Conservation (phyloP, 148 eudicot species). For the Chenopodium album region DNA sequence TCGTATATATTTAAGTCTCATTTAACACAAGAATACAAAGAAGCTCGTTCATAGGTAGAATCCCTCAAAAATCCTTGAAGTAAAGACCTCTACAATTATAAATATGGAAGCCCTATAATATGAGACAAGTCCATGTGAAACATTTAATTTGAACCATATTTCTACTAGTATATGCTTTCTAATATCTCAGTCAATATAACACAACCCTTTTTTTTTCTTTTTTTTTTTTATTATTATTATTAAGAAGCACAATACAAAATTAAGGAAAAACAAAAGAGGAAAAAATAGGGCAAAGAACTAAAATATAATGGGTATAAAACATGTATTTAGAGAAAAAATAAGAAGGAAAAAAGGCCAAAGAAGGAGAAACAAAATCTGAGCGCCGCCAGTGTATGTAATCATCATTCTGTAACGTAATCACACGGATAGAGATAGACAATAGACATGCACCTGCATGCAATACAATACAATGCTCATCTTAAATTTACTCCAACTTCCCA, state of each 20-base stretch:
- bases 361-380: conserved; percentile 55
- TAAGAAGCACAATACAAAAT: too few species aligned
- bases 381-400: conserved; percentile 62
- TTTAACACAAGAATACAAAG: background rate
- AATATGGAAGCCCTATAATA: background rate
- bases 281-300: background rate
- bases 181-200: background rate
- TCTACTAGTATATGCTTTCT: background rate
- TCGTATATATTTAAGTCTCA: too few species aligned
- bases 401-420: conserved; percentile 32
- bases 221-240: too few species aligned
- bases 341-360: conserved; percentile 8
- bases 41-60: background rate
- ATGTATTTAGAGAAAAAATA: background rate
- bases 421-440: background rate
- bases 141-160: background rate
- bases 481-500: too few species aligned
- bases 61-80: background rate
- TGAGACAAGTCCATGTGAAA: conserved; percentile 14
- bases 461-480: too few species aligned
- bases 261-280: background rate
- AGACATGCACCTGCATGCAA: conserved; percentile 12
- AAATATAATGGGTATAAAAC: background rate
- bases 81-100: background rate
- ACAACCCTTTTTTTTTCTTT: too few species aligned